Conservation (phyloP, 768 basidiomycete genomes). For the Suillus subaureus region DNA sequence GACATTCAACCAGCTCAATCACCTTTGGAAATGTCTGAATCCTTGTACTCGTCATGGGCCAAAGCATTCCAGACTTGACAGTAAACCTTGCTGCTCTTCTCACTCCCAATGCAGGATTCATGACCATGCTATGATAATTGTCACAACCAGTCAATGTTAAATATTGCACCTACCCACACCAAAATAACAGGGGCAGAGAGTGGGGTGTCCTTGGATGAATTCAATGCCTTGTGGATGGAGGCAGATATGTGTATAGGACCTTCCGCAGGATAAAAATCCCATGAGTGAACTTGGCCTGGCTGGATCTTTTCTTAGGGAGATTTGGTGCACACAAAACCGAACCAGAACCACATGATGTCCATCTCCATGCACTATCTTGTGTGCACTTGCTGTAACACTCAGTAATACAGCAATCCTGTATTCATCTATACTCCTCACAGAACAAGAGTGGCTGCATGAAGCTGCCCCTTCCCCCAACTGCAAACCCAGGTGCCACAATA, state of each 20-base stretch:
- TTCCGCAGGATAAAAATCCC: conserved; percentile 77
- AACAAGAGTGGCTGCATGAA: conserved; percentile 87
- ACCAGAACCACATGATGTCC: conserved; percentile 39
- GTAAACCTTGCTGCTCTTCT: conserved; percentile 62
- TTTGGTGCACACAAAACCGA: conserved; percentile 64
- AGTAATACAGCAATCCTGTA: conserved; percentile 73
- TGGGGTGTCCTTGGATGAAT: conserved; percentile 39
- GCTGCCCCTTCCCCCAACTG: conserved; percentile 50
- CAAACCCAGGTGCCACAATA: conserved; percentile 69
- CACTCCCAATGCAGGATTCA: conserved; percentile 52
- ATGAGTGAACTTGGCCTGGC: conserved; percentile 42
- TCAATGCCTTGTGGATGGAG: conserved; percentile 69
- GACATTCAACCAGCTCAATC: background rate
- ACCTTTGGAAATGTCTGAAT: conserved; percentile 26
- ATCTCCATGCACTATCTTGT: conserved; percentile 60
- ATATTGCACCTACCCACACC: background rate
- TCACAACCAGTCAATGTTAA: conserved; percentile 39
- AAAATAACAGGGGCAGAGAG: conserved; percentile 50
- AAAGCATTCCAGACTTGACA: conserved; percentile 61
- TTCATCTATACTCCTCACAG: conserved; percentile 64
- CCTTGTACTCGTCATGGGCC: conserved; percentile 64
- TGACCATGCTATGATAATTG: no score
- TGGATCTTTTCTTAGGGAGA: conserved; percentile 23
- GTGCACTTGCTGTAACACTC: conserved; percentile 70
- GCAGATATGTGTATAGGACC: conserved; percentile 84